Evolutionary conservation across 192 early-diverging fungal species (phyloP).

Genomic region (Backusella mclennaniae): DNA sequence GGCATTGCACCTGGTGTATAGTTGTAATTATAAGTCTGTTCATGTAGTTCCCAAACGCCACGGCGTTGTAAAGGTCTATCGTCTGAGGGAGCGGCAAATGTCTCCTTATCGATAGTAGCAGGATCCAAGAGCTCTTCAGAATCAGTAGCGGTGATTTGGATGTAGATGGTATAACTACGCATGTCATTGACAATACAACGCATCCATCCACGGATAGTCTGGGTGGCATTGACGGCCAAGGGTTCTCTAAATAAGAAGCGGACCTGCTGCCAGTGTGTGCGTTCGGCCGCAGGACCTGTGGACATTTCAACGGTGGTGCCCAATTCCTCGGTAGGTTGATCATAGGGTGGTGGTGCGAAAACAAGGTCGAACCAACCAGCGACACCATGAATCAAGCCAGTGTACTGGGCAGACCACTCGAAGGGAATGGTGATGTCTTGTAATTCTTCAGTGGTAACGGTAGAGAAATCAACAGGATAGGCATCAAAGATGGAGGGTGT

Average conservation of each 20-base stretch:
- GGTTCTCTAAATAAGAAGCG: slow-evolving; percentile 92
- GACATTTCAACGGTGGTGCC: slow-evolving; percentile 75
- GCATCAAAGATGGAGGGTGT: slow-evolving; percentile 55
- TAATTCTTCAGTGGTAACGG: slow-evolving; percentile 73
- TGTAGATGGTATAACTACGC: slow-evolving; percentile 86
- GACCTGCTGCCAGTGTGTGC: slow-evolving; percentile 99
- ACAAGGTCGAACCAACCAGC: slow-evolving; percentile 97
- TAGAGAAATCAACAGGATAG: slow-evolving; percentile 80
- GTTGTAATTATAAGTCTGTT: slow-evolving; percentile 84
- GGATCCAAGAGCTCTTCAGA: slow-evolving; percentile 40
- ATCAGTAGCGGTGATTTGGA: slow-evolving; percentile 63
- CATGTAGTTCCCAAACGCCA: slow-evolving; percentile 88
- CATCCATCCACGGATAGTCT: slow-evolving; percentile 83
- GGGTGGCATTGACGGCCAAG: slow-evolving; percentile 90
- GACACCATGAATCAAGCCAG: slow-evolving; percentile 91
- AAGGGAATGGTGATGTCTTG: slow-evolving; percentile 86
- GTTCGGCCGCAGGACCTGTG: slow-evolving; percentile 80
- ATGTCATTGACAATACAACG: slow-evolving; percentile 85
- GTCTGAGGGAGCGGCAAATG: background rate
- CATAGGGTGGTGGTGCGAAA: slow-evolving; percentile 61
- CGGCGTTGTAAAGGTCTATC: slow-evolving; percentile 44
- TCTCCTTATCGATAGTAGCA: slow-evolving; percentile 23
- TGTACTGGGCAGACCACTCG: slow-evolving; percentile 77
- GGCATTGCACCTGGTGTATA: slow-evolving; percentile 49
- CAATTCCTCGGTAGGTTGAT: slow-evolving; percentile 23